These are phyloP conservation scores for Fusarium newnesense DNA, from an alignment of 2,329 filamentous ascomycete genomes.

Conservation along the genomic window DNA sequence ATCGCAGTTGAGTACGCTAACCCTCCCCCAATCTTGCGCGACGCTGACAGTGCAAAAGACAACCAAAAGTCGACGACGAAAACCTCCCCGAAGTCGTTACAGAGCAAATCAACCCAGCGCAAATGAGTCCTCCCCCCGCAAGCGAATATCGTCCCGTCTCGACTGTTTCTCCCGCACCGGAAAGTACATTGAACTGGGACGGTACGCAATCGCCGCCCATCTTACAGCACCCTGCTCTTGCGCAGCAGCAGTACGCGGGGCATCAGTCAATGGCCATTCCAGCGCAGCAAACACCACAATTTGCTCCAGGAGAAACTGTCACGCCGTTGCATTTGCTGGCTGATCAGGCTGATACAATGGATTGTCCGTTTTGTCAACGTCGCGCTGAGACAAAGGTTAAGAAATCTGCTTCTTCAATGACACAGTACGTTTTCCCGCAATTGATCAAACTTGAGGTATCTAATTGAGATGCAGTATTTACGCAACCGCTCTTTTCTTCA, in stretches of 20 bases:
- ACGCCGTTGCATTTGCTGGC: slow-evolving; percentile 41
- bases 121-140: neutral
- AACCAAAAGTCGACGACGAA: slow-evolving; percentile 27
- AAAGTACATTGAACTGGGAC: slow-evolving; percentile 10
- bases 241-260: slow-evolving; percentile 29
- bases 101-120: neutral
- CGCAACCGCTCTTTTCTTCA: slow-evolving; percentile 37
- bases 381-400: slow-evolving; percentile 36
- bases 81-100: slow-evolving; percentile 42
- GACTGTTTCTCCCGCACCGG: slow-evolving; percentile 22
- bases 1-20: slow-evolving; percentile 31
- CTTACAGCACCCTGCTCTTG: slow-evolving; percentile 25
- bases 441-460: neutral
- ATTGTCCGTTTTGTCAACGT: slow-evolving; percentile 43
- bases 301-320: slow-evolving; percentile 33
- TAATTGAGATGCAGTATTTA: slow-evolving; percentile 5
- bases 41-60: neutral
- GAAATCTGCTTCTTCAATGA: slow-evolving; percentile 33
- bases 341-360: slow-evolving; percentile 40
- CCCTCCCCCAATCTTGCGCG: too few relatives aligned
- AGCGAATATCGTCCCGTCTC: slow-evolving; percentile 6
- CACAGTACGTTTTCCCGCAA: slow-evolving; percentile 34
- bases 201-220: slow-evolving; percentile 31
- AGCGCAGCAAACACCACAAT: neutral
- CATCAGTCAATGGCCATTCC: slow-evolving; percentile 26